Evolutionary conservation across 768 basidiomycete species (phyloP).

Genomic region (Mycena floridula): DNA sequence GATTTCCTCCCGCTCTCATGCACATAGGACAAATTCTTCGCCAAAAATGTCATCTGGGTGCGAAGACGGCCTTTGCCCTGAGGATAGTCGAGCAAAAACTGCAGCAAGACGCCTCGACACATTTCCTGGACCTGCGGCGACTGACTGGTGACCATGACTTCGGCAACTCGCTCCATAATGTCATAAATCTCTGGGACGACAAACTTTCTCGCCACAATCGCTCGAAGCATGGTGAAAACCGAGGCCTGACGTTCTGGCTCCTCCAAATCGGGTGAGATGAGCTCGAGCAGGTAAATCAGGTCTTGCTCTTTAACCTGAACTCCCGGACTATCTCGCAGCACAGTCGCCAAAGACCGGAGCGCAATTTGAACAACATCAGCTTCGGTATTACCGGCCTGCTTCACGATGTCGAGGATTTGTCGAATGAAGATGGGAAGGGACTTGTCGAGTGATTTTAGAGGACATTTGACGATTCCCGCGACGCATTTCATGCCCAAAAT

Average conservation of each 20-base stretch:
- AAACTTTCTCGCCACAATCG: constrained; percentile 86
- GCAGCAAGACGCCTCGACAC: constrained; percentile 81
- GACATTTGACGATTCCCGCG: constrained; percentile 78
- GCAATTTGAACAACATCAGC: constrained; percentile 87
- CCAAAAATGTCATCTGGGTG: constrained; percentile 85
- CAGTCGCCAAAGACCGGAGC: constrained; percentile 76
- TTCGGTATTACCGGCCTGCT: constrained; percentile 78
- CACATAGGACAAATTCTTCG: constrained; percentile 86
- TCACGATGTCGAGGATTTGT: constrained; percentile 80
- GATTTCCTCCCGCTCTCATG: constrained; percentile 88
- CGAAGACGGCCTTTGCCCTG: constrained; percentile 89
- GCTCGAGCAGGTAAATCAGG: constrained; percentile 77
- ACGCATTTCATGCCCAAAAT: constrained; percentile 72
- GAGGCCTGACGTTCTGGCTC: constrained; percentile 80
- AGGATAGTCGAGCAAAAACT: constrained; percentile 95
- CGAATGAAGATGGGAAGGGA: constrained; percentile 78
- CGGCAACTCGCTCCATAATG: constrained; percentile 87
- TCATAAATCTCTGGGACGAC: constrained; percentile 97
- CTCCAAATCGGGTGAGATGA: constrained; percentile 86
- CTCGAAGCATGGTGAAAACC: constrained; percentile 83
- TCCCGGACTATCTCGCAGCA: constrained; percentile 84
- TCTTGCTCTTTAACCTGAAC: constrained; percentile 87
- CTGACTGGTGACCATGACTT: constrained; percentile 91
- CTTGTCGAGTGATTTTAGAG: constrained; percentile 65
- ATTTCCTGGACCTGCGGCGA: constrained; percentile 87